Evolutionary conservation across 129 eudicot species (phyloP).

Genomic region (Artemisia tridentata): DNA sequence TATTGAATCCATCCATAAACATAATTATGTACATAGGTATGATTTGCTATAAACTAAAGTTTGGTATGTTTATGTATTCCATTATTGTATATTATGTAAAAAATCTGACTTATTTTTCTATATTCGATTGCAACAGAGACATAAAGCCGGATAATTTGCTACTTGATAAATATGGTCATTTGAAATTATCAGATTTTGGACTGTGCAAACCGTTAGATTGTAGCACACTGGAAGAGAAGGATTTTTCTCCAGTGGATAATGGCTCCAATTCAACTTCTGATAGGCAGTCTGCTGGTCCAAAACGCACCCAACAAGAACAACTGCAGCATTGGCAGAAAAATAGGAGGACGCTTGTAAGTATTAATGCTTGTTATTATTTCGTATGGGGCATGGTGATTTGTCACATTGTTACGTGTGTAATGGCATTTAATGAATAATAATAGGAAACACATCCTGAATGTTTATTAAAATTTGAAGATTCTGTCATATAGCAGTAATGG

Average conservation of each 20-base stretch:
- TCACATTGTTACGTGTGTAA: not conserved
- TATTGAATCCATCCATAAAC: constrained; percentile 91
- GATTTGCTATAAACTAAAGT: not conserved
- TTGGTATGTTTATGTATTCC: not conserved
- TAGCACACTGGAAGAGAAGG: constrained; percentile 73
- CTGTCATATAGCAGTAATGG: too few species aligned
- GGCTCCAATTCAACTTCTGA: constrained; percentile 41
- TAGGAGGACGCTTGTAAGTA: constrained; percentile 83
- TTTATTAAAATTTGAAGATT: too few species aligned
- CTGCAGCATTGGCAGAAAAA: constrained; percentile 95
- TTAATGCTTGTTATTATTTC: not conserved
- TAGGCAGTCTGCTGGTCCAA: constrained; percentile 54
- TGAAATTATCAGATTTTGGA: constrained; percentile 84
- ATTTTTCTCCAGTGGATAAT: constrained; percentile 48
- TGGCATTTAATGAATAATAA: not conserved
- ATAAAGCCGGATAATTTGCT: constrained; percentile 91
- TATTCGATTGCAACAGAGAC: constrained; percentile 58
- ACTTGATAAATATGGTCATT: constrained; percentile 87
- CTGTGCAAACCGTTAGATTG: constrained; percentile 89
- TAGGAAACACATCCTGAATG: too few species aligned
- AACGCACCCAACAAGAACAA: constrained; percentile 85
- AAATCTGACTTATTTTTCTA: constrained; percentile 11
- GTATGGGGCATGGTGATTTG: constrained; percentile 6
- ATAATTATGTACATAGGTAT: constrained; percentile 80
- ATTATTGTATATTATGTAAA: not conserved